Evolutionary conservation across 495 filamentous ascomycete species (phyloP), one percentile per base, ranked within the genome.

Genomic region (Lasiosphaeria miniovina): DNA sequence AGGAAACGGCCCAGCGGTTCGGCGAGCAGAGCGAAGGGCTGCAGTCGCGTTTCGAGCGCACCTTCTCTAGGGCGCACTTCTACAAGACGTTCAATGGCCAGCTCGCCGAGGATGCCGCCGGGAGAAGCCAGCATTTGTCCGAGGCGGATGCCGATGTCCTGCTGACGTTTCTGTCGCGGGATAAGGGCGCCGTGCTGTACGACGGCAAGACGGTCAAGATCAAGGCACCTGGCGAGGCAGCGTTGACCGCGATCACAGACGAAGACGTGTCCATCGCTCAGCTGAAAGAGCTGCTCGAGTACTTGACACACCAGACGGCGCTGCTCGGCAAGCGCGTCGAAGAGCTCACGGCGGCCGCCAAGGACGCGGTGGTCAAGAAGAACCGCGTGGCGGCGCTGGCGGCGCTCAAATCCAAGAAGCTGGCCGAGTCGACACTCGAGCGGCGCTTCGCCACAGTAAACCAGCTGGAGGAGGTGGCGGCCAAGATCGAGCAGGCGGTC

Each of bases 391-490:
- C 85, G 0, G 94, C 94, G 6, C 75, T 91, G 3, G 83, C 87
- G 0, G 85, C 91, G 0, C 78, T 98, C n/a, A 85, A 86, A 40
- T 88, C 84, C 0, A 96, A 90, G 74, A 97, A 94, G 68, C 75
- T 88, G 4, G 85, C 85, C 32, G 91, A 95, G 67, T 76, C 81
- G 7, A 87, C 83, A 38, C 79, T 98, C 0, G 75, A 80, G 15
- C 81, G 85, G 52, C 86, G 91, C 3, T 79, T 85, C 31, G 85
- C 85, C 9, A 88, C 87, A 0, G 79, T 94, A 1, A 73, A 73
- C n/a, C 91, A 96, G 71, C 77, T 97, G 0, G 91, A 97, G 71
- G 86, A 89, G 49, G 86, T 96, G 0, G 88, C 88, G 55, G 69
- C 75, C 8, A 88, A 86, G 65, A 91, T 98, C 55, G 86, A 96